phyloP scores from a whole-genome alignment of 2,329 filamentous ascomycete species.

The Hymenoscyphus linearis region DNA sequence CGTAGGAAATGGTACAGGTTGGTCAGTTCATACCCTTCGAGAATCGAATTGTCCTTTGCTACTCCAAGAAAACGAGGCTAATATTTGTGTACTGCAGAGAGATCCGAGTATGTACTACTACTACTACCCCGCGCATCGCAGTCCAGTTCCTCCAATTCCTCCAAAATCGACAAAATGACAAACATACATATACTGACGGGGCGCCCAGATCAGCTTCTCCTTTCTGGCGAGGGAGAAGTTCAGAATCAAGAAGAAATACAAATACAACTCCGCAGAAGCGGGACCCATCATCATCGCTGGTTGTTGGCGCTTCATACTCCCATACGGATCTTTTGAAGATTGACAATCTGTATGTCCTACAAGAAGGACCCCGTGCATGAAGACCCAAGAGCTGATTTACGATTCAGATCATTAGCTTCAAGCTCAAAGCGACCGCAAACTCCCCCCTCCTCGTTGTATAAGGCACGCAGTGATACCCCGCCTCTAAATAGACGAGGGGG shows the following conservation, averaged over 20 bases:
- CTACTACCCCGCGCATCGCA: conserved; percentile 3
- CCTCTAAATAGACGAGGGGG: conserved; percentile 47
- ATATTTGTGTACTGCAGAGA: conserved; percentile 39
- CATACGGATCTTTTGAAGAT: conserved; percentile 93
- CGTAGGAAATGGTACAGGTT: conserved; percentile 98
- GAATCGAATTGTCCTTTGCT: conserved; percentile 4
- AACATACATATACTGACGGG: conserved; percentile 19
- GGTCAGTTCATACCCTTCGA: conserved; percentile 58
- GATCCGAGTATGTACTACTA: conserved; percentile 53
- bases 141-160: conserved; percentile 3
- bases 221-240: conserved; percentile 69
- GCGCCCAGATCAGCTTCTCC: conserved; percentile 70
- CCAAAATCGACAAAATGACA: too few relatives aligned
- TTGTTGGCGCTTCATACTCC: conserved; percentile 92
- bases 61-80: conserved; percentile 14
- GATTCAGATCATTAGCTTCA: conserved; percentile 51
- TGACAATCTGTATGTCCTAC: conserved; percentile 61
- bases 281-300: conserved; percentile 62
- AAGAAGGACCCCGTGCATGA: neutral
- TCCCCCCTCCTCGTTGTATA: conserved; percentile 50
- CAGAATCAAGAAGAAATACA: conserved; percentile 51
- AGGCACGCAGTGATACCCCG: conserved; percentile 51
- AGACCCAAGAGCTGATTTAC: conserved; percentile 11
- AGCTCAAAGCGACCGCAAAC: conserved; percentile 66
- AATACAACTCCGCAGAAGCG: conserved; percentile 50